Percentiles rank a stretch among this genome's conserved stretches.
These are phyloP conservation scores for Physcomitrium patens DNA, from an alignment of 225 moss, liverwort and hornwort species.

Conservation along the genomic window DNA sequence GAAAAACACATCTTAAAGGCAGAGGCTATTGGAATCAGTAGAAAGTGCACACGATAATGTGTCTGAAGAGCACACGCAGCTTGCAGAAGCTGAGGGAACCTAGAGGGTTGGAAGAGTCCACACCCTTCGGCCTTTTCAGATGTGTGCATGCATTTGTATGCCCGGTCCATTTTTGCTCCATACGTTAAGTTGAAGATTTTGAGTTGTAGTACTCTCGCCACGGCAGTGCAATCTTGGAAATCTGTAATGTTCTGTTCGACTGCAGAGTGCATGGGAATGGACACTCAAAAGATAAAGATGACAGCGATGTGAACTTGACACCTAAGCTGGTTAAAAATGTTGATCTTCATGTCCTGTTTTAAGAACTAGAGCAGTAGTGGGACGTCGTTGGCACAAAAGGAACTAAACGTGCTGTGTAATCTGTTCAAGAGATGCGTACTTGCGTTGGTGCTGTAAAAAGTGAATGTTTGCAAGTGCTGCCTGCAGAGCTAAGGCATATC, in stretches of 20 bases:
- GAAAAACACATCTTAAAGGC: constrained; percentile 21
- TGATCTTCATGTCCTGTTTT: too few species aligned
- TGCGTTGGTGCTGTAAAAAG: too few species aligned
- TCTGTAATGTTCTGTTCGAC: constrained; percentile 58
- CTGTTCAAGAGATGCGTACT: too few species aligned
- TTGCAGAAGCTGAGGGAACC: constrained; percentile 55
- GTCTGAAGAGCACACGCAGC: constrained; percentile 53
- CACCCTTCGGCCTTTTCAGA: constrained; percentile 51
- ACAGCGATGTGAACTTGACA: too few species aligned
- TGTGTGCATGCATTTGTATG: constrained; percentile 65
- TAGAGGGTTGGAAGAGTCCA: constrained; percentile 61
- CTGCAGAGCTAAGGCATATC: too few species aligned
- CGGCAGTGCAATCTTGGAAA: constrained; percentile 55
- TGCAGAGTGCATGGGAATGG: constrained; percentile 53
- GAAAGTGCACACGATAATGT: constrained; percentile 65
- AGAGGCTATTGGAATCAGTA: constrained; percentile 62
- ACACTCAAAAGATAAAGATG: constrained; percentile 26
- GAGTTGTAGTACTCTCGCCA: constrained; percentile 64
- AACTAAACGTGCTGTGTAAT: too few species aligned
- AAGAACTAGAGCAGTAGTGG: too few species aligned
- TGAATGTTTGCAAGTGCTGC: too few species aligned
- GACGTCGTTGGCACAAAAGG: too few species aligned
- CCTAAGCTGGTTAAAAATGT: too few species aligned
- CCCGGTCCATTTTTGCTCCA: constrained; percentile 69
- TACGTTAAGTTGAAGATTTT: constrained; percentile 68